These are phyloP conservation scores for Penicillium atrosanguineum DNA, from an alignment of 495 filamentous ascomycete species.

Conservation along the genomic window DNA sequence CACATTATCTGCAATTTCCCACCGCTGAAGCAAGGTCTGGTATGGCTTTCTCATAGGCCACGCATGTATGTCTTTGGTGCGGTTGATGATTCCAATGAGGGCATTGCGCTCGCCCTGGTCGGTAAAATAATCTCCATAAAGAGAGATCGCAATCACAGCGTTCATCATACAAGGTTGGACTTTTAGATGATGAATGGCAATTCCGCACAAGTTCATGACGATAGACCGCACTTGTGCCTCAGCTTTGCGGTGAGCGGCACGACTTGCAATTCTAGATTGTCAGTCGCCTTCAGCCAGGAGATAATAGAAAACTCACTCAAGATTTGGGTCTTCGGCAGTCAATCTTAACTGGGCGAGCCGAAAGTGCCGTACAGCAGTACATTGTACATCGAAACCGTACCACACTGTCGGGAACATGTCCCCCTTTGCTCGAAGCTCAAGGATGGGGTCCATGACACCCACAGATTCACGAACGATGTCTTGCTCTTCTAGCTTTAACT, in stretches of 20 bases:
- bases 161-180: conserved; percentile 25
- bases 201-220: conserved; percentile 26
- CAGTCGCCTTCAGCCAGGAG: too few relatives aligned
- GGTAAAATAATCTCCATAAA: conserved; percentile 31
- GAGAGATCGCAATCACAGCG: conserved; percentile 24
- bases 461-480: conserved; percentile 9
- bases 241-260: conserved; percentile 19
- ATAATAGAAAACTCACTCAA: conserved; percentile 16
- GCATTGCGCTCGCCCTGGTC: conserved; percentile 22
- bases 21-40: conserved; percentile 9
- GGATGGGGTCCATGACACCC: conserved; percentile 18
- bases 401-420: conserved; percentile 28
- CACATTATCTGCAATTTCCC: conserved; percentile 15
- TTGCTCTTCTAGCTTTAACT: conserved; percentile 15
- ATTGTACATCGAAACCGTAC: conserved; percentile 22
- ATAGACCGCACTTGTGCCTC: conserved; percentile 26
- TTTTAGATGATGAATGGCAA: conserved; percentile 14
- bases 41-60: conserved; percentile 22
- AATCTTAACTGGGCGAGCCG: conserved; percentile 24
- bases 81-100: conserved; percentile 15
- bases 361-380: conserved; percentile 24
- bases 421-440: conserved; percentile 19
- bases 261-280: conserved; percentile 11
- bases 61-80: conserved; percentile 13
- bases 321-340: conserved; percentile 23